These are phyloP conservation scores for Tetrahymena borealis DNA, from an alignment of 73 alveolate species.

Conservation along the genomic window DNA sequence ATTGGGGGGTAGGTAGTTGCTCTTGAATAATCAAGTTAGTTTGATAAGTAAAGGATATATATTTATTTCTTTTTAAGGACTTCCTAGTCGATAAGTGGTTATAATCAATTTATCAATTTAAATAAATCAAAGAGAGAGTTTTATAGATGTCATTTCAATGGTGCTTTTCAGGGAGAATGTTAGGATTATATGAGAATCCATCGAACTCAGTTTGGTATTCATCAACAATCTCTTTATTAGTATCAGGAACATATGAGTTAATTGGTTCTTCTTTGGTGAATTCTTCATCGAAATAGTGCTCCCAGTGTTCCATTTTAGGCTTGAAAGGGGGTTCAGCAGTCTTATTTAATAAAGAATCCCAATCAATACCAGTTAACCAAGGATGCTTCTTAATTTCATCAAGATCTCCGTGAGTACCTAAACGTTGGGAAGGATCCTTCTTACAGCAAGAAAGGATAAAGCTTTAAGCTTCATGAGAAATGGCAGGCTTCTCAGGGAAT, in stretches of 20 bases:
- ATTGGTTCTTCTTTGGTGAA: conserved; percentile 47
- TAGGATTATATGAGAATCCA: not conserved
- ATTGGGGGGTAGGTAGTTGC: no score
- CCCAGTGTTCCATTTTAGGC: conserved; percentile 41
- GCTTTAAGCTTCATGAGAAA: conserved; percentile 55
- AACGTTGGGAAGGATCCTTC: conserved; percentile 63
- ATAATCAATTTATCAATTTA: no score
- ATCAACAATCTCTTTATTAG: not conserved
- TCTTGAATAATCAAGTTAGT: no score
- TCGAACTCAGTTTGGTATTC: not conserved
- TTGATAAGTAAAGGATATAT: no score
- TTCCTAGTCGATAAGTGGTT: no score
- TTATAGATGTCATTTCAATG: not conserved
- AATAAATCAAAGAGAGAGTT: no score
- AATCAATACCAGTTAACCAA: conserved; percentile 59
- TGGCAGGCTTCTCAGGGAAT: conserved; percentile 45
- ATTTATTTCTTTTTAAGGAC: no score
- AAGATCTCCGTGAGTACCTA: conserved; percentile 67
- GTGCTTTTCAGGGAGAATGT: no score
- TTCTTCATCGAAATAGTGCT: conserved; percentile 35
- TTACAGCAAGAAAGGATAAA: conserved; percentile 27
- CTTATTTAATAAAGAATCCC: conserved; percentile 31
- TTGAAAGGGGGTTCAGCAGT: conserved; percentile 46
- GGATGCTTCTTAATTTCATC: conserved; percentile 71
- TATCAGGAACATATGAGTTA: conserved; percentile 21